phyloP scores from a whole-genome alignment of 306 rosid species.

The Casuarina cunninghamiana region DNA sequence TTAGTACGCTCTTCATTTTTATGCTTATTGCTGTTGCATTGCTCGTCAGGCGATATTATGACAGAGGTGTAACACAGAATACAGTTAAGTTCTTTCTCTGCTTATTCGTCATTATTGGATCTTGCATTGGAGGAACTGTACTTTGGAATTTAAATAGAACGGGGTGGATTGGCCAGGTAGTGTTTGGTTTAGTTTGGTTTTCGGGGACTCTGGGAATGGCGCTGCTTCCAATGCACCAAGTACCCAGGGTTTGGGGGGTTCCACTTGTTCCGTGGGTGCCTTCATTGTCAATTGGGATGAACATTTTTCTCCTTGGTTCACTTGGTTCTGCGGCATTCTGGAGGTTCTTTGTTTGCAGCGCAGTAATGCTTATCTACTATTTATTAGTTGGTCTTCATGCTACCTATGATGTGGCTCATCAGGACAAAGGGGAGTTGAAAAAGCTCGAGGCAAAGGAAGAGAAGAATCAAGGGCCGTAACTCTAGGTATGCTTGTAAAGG shows the following conservation, averaged over 20 bases:
- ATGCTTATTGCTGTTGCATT: slow-evolving; percentile 82
- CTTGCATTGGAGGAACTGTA: slow-evolving; percentile 45
- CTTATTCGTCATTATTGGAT: slow-evolving; percentile 47
- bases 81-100: slow-evolving; percentile 41
- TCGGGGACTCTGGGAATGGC: slow-evolving; percentile 58
- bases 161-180: slow-evolving; percentile 64
- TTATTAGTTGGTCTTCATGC: slow-evolving; percentile 78
- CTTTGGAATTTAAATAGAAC: slow-evolving; percentile 43
- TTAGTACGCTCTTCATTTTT: slow-evolving; percentile 75
- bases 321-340: slow-evolving; percentile 59
- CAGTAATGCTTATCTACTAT: slow-evolving; percentile 67
- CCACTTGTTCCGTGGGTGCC: slow-evolving; percentile 94
- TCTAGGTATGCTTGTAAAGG: background rate
- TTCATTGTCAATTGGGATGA: slow-evolving; percentile 70
- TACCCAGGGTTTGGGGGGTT: slow-evolving; percentile 82
- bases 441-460: slow-evolving; percentile 26
- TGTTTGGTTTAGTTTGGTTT: slow-evolving; percentile 61
- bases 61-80: slow-evolving; percentile 43
- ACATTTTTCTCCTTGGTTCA: slow-evolving; percentile 76
- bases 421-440: slow-evolving; percentile 23
- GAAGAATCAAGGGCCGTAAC: background rate
- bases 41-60: slow-evolving; percentile 76
- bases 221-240: slow-evolving; percentile 56
- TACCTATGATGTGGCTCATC: slow-evolving; percentile 78
- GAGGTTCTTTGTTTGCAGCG: slow-evolving; percentile 77